phyloP scores from a whole-genome alignment of 2,329 filamentous ascomycete species.

The Aspergillus luchuensis region DNA sequence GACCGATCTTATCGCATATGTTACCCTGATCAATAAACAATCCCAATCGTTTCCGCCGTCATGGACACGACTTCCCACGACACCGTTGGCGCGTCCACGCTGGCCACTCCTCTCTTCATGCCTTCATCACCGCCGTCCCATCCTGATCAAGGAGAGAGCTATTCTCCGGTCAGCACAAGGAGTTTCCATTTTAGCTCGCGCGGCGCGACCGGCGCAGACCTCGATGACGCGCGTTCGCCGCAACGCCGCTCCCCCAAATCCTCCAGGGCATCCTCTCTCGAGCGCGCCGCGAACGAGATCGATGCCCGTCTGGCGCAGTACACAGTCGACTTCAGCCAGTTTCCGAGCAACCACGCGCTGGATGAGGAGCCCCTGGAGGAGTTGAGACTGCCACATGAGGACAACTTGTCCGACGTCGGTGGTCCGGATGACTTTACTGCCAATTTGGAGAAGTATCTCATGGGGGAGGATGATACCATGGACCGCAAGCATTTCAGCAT shows the following conservation, averaged over 20 bases:
- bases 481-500: slow-evolving; percentile 12
- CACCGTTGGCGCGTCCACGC: slow-evolving; percentile 44
- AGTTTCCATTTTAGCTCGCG: slow-evolving; percentile 21
- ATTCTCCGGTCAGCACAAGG: slow-evolving; percentile 26
- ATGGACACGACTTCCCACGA: slow-evolving; percentile 47
- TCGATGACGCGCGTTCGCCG: slow-evolving; percentile 16
- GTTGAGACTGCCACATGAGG: slow-evolving; percentile 27
- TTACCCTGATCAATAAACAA: neutral
- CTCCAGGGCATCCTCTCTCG: slow-evolving; percentile 25
- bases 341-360: slow-evolving; percentile 32
- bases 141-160: slow-evolving; percentile 20
- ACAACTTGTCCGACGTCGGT: slow-evolving; percentile 41
- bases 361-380: slow-evolving; percentile 30
- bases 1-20: slow-evolving; percentile 2
- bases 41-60: slow-evolving; percentile 14
- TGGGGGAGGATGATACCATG: slow-evolving; percentile 30
- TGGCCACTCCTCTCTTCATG: slow-evolving; percentile 41
- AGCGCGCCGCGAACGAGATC: slow-evolving; percentile 35
- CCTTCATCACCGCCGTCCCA: slow-evolving; percentile 37
- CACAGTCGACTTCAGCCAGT: slow-evolving; percentile 42
- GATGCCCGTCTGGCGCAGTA: slow-evolving; percentile 45
- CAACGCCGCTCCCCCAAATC: slow-evolving; percentile 16
- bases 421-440: slow-evolving; percentile 47
- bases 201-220: slow-evolving; percentile 2
- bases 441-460: slow-evolving; percentile 45